Evolutionary conservation across 306 rosid species (phyloP), one percentile per base, ranked within the genome.

Genomic region (Gastrolobium villosum): DNA sequence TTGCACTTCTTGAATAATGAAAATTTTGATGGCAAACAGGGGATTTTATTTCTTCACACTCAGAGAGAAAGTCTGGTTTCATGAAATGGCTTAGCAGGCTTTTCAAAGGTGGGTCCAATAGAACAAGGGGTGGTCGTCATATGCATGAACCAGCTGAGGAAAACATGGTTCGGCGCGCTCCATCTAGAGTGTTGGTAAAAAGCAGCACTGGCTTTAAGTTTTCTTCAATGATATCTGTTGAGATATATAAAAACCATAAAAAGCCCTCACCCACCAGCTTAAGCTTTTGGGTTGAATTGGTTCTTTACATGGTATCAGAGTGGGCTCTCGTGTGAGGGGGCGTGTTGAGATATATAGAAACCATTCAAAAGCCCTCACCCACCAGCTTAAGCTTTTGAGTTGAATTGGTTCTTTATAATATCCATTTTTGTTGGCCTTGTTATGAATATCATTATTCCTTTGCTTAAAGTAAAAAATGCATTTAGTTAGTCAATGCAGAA

Each of bases 71-170:
- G 86, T 90, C 97, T 53, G 86, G 97, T 69, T 89, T 93, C 82
- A 88, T 93, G 98, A 93, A 90, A 93, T 96, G 99, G 99, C 75
- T 96, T 65, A 81, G 90, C 84, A 93, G 81, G 85, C 84, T 96
- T 77, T 91, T 96, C 90, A 86, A 86, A 82, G 81, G 90, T 5
- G 92, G 98, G 73, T 72, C 86, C 49, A 78, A 60, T 54, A 82
- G 90, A 46, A 86, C 89, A 76, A 89, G 87, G 41, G 82, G 86
- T 37, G 79, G 82, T 74, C 85, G 75, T 72, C 88, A 71, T 70
- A 87, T 89, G 1, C 97, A 88, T 77, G 90, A 82, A 20, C 78
- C 90, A 30, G 76, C 90, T 0, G 99, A 91, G 70, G 99, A 96
- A 89, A 90, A 82, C 84, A 74, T 86, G 87, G 60, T 73, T 65